Percentiles rank a stretch among this genome's conserved stretches.
These are phyloP conservation scores for Pyrenophora teres DNA, from an alignment of 2,329 filamentous ascomycete species.

Conservation along the genomic window DNA sequence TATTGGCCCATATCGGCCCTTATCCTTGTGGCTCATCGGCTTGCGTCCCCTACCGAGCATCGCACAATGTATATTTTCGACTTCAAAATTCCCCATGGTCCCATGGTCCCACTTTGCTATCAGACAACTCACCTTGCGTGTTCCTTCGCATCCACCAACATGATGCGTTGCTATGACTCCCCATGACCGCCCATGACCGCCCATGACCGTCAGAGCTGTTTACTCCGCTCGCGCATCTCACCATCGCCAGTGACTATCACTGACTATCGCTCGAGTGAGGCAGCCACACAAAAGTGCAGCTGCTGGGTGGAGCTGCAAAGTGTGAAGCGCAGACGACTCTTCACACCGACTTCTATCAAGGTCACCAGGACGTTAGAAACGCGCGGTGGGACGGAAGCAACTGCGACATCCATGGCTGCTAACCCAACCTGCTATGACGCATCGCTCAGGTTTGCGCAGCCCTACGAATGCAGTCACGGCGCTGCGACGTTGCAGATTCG, in stretches of 20 bases:
- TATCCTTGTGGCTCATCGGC: constrained; percentile 29
- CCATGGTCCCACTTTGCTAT: constrained; percentile 33
- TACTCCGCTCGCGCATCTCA: constrained; percentile 34
- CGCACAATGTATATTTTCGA: constrained; percentile 36
- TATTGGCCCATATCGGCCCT: constrained; percentile 34
- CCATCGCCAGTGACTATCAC: constrained; percentile 5
- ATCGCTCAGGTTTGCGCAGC: constrained; percentile 36
- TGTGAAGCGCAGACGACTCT: constrained; percentile 4
- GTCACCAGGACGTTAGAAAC: constrained; percentile 2
- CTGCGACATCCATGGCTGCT: constrained; percentile 3
- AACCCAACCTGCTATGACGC: constrained; percentile 30
- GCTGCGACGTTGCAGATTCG: constrained; percentile 29
- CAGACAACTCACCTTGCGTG: constrained; percentile 48
- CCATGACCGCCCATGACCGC: constrained; percentile 25
- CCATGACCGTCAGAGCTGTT: constrained; percentile 25
- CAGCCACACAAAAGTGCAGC: constrained; percentile 1
- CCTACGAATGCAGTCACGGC: constrained; percentile 29
- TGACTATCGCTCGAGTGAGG: constrained; percentile 3
- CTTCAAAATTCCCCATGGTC: constrained; percentile 29
- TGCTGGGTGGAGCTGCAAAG: neutral
- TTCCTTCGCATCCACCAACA: constrained; percentile 26
- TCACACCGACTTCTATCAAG: constrained; percentile 8
- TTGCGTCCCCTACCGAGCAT: constrained; percentile 31
- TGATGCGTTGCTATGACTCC: constrained; percentile 36
- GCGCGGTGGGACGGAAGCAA: constrained; percentile 2